Evolutionary conservation across 73 alveolate genomes (phyloP).

Genomic region (Paramecium biaurelia): DNA sequence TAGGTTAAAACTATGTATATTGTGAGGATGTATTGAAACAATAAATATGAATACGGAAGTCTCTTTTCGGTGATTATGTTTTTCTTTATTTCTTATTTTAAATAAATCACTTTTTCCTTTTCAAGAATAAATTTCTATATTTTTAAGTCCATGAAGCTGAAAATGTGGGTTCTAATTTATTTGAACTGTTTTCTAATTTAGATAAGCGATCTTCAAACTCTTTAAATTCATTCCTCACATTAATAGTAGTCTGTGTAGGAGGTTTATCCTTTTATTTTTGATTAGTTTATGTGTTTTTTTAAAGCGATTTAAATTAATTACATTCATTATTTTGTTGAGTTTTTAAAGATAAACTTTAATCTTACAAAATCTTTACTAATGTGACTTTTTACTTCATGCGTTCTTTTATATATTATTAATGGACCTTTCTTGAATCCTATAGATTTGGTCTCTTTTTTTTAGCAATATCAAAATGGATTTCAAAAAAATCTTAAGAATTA

Average conservation of each 20-base stretch:
- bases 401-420: neutral
- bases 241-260: neutral
- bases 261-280: neutral
- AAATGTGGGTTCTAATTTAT: neutral
- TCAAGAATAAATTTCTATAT: neutral
- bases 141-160: neutral
- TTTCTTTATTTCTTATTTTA: neutral
- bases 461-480: conserved; percentile 17
- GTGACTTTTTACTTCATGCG: neutral
- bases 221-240: neutral
- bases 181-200: neutral
- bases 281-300: neutral
- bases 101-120: conserved; percentile 25
- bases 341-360: neutral
- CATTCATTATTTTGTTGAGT: neutral
- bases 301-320: neutral
- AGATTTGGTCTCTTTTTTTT: neutral
- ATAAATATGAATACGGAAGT: neutral
- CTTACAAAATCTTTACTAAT: neutral
- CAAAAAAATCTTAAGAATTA: neutral
- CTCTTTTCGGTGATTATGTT: neutral
- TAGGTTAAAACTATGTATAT: neutral
- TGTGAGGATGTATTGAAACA: neutral
- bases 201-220: conserved; percentile 21
- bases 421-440: neutral